Evolutionary conservation across 1,284 basidiomycete species (phyloP).

Genomic region (Meira miltonrushii): DNA sequence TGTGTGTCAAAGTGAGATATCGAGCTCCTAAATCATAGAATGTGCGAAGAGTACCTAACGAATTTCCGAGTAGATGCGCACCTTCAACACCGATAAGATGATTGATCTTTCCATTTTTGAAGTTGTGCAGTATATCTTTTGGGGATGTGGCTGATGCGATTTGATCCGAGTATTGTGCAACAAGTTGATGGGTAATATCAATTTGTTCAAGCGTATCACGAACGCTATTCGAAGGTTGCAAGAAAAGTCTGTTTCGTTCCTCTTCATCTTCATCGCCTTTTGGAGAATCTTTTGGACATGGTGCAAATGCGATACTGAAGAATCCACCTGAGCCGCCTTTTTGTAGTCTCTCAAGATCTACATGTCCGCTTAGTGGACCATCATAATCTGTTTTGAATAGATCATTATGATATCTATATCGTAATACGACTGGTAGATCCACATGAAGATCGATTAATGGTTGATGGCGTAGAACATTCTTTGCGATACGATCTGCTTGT

Average conservation of each 20-base stretch:
- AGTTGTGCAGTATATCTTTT: slow-evolving; percentile 5
- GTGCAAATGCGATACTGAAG: slow-evolving; percentile 9
- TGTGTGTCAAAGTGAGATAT: slow-evolving; percentile 29
- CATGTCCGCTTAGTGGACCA: slow-evolving; percentile 2
- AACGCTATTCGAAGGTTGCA: slow-evolving; percentile 5
- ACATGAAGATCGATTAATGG: slow-evolving; percentile 13
- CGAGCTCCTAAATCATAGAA: slow-evolving; percentile 19
- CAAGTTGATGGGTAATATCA: slow-evolving; percentile 12
- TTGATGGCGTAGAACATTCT: background rate
- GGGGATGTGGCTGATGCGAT: slow-evolving; percentile 14
- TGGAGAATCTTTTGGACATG: slow-evolving; percentile 1
- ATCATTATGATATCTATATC: slow-evolving; percentile 2
- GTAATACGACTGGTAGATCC: slow-evolving; percentile 7
- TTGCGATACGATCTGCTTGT: background rate
- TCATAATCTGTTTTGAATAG: slow-evolving; percentile 5
- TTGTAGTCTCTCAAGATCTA: background rate
- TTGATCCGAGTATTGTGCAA: background rate
- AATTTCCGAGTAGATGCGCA: slow-evolving; percentile 19
- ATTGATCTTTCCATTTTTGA: slow-evolving; percentile 63
- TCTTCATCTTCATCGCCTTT: background rate
- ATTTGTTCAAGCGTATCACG: slow-evolving; percentile 17
- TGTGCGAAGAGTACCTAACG: slow-evolving; percentile 14
- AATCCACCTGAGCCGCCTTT: slow-evolving; percentile 10
- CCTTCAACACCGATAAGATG: slow-evolving; percentile 21
- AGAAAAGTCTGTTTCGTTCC: background rate